phyloP scores from a whole-genome alignment of 306 rosid species.

The Astragalus membranaceus region DNA sequence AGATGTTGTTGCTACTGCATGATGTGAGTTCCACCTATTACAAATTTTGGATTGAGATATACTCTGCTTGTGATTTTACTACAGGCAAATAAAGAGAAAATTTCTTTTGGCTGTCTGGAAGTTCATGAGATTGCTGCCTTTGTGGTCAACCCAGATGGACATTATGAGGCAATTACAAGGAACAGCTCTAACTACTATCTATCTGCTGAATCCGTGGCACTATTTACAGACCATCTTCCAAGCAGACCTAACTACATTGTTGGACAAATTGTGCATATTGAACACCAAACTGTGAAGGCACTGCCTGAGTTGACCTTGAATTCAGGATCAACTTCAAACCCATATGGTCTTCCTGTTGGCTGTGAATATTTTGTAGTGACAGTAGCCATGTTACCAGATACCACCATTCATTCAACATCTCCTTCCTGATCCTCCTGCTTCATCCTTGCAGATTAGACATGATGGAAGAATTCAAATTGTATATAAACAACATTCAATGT shows the following conservation, averaged over 20 bases:
- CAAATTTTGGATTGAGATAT: background rate
- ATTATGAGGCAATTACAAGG: slow-evolving; percentile 80
- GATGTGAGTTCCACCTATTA: background rate
- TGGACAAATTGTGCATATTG: slow-evolving; percentile 98
- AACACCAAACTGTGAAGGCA: slow-evolving; percentile 70
- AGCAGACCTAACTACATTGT: slow-evolving; percentile 82
- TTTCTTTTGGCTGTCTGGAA: slow-evolving; percentile 75
- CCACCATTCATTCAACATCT: slow-evolving; percentile 76
- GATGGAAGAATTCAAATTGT: slow-evolving; percentile 92
- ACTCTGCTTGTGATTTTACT: slow-evolving; percentile 20
- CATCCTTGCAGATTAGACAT: slow-evolving; percentile 58
- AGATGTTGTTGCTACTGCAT: background rate
- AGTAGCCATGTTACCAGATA: slow-evolving; percentile 95
- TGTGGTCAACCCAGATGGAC: slow-evolving; percentile 68
- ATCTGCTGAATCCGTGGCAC: slow-evolving; percentile 85
- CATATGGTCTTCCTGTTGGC: slow-evolving; percentile 90
- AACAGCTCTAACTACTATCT: slow-evolving; percentile 76
- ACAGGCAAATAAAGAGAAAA: slow-evolving; percentile 97
- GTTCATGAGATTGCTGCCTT: slow-evolving; percentile 93
- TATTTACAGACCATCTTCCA: slow-evolving; percentile 75
- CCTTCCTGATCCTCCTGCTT: slow-evolving; percentile 94
- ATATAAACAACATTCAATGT: slow-evolving; percentile 41
- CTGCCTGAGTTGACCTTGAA: slow-evolving; percentile 66
- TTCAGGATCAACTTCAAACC: slow-evolving; percentile 82
- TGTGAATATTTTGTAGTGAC: slow-evolving; percentile 96